These are phyloP conservation scores for Remersonia thermophila DNA, from an alignment of 2,329 filamentous ascomycete genomes.

Conservation along the genomic window DNA sequence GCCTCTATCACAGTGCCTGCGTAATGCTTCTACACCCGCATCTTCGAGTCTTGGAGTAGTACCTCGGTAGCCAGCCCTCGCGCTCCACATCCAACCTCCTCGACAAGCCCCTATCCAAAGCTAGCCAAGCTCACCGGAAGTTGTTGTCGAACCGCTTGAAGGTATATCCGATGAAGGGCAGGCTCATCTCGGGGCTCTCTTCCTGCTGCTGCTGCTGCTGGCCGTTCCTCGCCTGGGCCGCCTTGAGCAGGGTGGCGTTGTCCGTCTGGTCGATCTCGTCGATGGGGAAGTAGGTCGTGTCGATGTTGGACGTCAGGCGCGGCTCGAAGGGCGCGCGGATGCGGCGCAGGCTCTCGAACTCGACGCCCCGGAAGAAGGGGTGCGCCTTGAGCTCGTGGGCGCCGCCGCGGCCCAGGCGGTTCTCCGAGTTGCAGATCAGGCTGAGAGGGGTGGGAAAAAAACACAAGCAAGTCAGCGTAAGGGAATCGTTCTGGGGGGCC, in stretches of 20 bases:
- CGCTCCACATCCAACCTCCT: no score
- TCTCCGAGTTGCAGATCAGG: constrained; percentile 86
- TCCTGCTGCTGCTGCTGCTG: constrained; percentile 40
- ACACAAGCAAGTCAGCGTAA: not conserved
- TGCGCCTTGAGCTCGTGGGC: constrained; percentile 89
- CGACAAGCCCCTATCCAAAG: no score
- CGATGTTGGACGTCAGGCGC: constrained; percentile 80
- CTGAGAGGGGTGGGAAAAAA: constrained; percentile 30
- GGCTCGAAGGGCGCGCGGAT: constrained; percentile 96
- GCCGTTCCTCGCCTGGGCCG: constrained; percentile 58
- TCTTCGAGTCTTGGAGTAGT: no score
- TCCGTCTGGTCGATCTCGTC: constrained; percentile 97
- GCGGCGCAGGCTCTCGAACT: constrained; percentile 82
- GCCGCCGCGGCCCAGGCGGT: constrained; percentile 76
- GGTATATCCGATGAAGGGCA: constrained; percentile 93
- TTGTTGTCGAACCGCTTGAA: constrained; percentile 90
- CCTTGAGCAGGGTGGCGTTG: constrained; percentile 75
- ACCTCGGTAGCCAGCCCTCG: no score
- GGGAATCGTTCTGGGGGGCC: not conserved
- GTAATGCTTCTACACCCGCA: no score
- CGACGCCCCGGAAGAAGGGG: constrained; percentile 91
- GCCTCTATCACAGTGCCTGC: no score
- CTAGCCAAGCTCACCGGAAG: constrained; percentile 36
- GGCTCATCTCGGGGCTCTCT: constrained; percentile 83
- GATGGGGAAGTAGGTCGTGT: constrained; percentile 96